A percentile compares a stretch with the other conserved stretches of the same genome.
phyloP scores from a whole-genome alignment of 805 yeast species.

The Isabelozyma heimii region DNA sequence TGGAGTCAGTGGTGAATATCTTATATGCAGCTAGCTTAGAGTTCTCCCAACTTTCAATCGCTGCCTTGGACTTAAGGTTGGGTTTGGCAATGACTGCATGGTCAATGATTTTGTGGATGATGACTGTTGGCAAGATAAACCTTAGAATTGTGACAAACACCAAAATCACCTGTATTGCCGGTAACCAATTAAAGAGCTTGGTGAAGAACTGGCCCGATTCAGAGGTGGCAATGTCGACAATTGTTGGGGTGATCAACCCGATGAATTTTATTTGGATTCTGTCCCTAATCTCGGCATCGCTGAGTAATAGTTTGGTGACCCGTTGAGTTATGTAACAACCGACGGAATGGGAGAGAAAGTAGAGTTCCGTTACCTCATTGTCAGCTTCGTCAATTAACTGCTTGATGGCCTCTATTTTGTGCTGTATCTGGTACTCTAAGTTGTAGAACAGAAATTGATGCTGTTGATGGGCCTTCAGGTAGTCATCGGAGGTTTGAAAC shows the following conservation, averaged over 20 bases:
- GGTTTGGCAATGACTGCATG: slow-evolving; percentile 24
- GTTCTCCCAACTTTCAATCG: slow-evolving; percentile 29
- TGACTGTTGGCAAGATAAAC: slow-evolving; percentile 18
- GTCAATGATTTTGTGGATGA: slow-evolving; percentile 18
- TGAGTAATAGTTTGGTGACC: slow-evolving; percentile 30
- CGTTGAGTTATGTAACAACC: slow-evolving; percentile 67
- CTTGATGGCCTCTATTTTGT: slow-evolving; percentile 52
- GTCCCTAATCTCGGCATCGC: slow-evolving; percentile 18
- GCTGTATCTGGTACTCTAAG: slow-evolving; percentile 56
- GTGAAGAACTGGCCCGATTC: slow-evolving; percentile 30
- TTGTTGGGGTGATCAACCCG: slow-evolving; percentile 71
- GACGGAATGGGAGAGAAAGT: slow-evolving; percentile 66
- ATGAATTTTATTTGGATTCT: slow-evolving; percentile 37
- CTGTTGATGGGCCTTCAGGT: slow-evolving; percentile 14
- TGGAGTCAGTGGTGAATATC: slow-evolving; percentile 39
- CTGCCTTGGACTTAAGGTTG: slow-evolving; percentile 9
- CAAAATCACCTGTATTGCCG: slow-evolving; percentile 18
- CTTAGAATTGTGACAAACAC: slow-evolving; percentile 25
- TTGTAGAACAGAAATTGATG: slow-evolving; percentile 24
- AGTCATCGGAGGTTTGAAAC: slow-evolving; percentile 32
- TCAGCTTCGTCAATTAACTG: slow-evolving; percentile 17
- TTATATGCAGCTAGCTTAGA: slow-evolving; percentile 41
- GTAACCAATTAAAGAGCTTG: slow-evolving; percentile 21
- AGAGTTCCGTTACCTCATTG: slow-evolving; percentile 28
- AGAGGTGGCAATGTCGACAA: slow-evolving; percentile 55